phyloP scores from a whole-genome alignment of 257 asterid genomes.

The Henckelia pumila region DNA sequence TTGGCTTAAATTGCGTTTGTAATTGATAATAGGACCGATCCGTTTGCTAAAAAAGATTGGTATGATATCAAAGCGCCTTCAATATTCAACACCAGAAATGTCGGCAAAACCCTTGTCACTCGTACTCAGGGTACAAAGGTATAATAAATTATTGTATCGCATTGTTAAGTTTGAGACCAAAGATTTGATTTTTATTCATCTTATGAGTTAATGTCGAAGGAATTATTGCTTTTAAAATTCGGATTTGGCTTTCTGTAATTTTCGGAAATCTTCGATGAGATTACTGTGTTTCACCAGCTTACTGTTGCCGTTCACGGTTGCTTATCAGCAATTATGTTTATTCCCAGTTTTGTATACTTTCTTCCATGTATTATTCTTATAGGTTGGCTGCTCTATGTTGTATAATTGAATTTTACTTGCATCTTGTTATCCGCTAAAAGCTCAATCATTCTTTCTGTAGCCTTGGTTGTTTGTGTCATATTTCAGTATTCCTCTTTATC shows the following conservation, averaged over 20 bases:
- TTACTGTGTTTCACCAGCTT: background rate
- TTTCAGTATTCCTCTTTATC: no score
- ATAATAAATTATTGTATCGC: background rate
- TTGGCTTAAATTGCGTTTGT: background rate
- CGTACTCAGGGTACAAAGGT: conserved; percentile 74
- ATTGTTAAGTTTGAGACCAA: background rate
- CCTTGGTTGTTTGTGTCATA: background rate
- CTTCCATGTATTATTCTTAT: background rate
- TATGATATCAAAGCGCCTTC: conserved; percentile 63
- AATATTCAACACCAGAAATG: conserved; percentile 41
- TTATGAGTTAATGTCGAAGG: background rate
- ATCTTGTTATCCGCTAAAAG: no score
- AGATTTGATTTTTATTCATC: background rate
- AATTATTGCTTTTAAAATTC: no score
- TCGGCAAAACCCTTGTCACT: conserved; percentile 55
- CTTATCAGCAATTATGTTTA: no score
- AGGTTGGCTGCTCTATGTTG: no score
- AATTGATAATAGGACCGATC: conserved; percentile 36
- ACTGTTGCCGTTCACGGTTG: background rate
- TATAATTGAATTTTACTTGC: no score
- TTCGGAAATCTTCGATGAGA: background rate
- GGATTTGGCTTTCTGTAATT: background rate
- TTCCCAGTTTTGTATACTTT: no score
- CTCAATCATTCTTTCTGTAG: background rate
- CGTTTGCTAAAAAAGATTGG: conserved; percentile 65